phyloP scores from a whole-genome alignment of 306 rosid species.

The Sechiopsis laciniata region DNA sequence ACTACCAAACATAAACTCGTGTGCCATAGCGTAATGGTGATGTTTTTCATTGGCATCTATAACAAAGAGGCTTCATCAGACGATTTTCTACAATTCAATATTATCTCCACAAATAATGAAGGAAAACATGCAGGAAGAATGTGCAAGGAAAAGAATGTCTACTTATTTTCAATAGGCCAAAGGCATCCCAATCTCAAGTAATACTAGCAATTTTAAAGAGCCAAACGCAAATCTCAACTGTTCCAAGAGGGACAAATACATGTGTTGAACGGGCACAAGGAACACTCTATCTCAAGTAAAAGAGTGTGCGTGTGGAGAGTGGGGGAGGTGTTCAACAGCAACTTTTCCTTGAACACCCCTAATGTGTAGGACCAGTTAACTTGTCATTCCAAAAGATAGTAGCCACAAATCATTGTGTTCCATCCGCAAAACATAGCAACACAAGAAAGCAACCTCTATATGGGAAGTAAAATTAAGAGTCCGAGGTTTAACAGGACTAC shows the following conservation, averaged over 20 bases:
- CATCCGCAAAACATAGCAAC: not conserved
- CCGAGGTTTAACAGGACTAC: not conserved
- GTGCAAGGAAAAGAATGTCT: not conserved
- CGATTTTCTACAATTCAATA: constrained; percentile 26
- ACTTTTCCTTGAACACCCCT: not conserved
- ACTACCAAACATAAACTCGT: constrained; percentile 35
- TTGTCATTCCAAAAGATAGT: not conserved
- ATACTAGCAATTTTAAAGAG: not conserved
- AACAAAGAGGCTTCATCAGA: constrained; percentile 25
- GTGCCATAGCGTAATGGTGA: constrained; percentile 31
- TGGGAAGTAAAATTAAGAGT: not conserved
- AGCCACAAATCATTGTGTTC: not conserved
- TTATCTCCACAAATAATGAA: constrained; percentile 8
- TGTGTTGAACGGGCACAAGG: not conserved
- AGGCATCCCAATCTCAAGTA: constrained; percentile 13
- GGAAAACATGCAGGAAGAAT: not conserved
- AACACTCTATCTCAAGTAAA: not conserved
- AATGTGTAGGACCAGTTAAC: not conserved
- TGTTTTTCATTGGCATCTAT: constrained; percentile 35
- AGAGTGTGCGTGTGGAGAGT: not conserved
- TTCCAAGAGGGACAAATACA: constrained; percentile 2
- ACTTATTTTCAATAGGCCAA: not conserved
- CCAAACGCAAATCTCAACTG: not conserved
- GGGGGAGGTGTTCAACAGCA: not conserved
- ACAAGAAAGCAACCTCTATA: not conserved